Conservation (phyloP, 495 filamentous ascomycete species). For the Niebla homalea region DNA sequence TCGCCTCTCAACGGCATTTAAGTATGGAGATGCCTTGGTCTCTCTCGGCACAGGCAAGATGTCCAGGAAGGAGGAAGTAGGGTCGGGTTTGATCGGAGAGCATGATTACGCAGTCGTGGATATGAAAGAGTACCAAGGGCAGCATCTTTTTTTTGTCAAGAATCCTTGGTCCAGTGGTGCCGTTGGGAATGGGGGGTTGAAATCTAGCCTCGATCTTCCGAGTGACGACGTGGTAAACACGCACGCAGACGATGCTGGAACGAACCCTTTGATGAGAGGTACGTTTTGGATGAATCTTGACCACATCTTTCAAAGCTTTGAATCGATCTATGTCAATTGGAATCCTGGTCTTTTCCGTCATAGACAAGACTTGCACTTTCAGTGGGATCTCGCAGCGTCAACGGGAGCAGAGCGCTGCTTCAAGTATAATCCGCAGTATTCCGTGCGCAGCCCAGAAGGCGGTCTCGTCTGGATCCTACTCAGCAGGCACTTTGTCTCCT, state of each 20-base stretch:
- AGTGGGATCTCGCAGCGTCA: constrained; percentile 60
- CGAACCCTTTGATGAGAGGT: constrained; percentile 39
- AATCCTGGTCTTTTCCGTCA: constrained; percentile 72
- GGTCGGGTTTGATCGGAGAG: constrained; percentile 69
- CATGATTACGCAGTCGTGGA: constrained; percentile 92
- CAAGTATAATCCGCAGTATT: constrained; percentile 71
- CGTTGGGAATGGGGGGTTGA: constrained; percentile 41
- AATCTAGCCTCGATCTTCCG: too few species aligned
- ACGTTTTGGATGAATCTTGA: constrained; percentile 87
- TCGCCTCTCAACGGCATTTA: constrained; percentile 60
- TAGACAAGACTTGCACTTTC: constrained; percentile 80
- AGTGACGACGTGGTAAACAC: too few species aligned
- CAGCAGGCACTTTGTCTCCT: constrained; percentile 70
- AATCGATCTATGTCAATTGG: constrained; percentile 96
- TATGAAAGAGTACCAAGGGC: constrained; percentile 50
- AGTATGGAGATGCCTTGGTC: constrained; percentile 67
- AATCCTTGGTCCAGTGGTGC: constrained; percentile 88
- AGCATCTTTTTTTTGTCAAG: constrained; percentile 66
- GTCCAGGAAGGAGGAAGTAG: constrained; percentile 55
- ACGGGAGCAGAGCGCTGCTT: constrained; percentile 48
- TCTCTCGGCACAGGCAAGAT: constrained; percentile 84
- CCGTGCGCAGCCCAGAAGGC: constrained; percentile 41
- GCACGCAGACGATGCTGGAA: not conserved
- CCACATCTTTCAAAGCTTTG: constrained; percentile 76
- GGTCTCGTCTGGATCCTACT: constrained; percentile 73